Evolutionary conservation across 768 basidiomycete genomes (phyloP), one percentile per base, ranked within the genome.

Genomic region (Dioszegia hungarica): DNA sequence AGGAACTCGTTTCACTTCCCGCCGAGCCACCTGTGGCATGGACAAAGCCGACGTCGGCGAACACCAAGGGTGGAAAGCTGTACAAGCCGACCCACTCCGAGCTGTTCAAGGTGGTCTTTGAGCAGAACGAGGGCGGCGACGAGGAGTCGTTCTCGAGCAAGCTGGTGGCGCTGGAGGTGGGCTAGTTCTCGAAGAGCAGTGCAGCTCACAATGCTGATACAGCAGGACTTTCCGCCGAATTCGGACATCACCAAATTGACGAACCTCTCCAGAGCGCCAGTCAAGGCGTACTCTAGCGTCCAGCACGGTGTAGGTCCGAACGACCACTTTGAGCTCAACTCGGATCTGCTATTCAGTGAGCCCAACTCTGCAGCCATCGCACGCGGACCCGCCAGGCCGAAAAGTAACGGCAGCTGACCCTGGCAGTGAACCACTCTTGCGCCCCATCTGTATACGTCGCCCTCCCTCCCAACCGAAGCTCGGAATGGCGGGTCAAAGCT

Each of bases 271-370:
- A 22, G 56, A 9, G 75, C 71, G 22, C 60, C 65, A 3, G 65
- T 59, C n/a, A 81, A 81, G 61, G 77, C 80, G 0, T 84, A 83
- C 61, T 80, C 78, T 1, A 80, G 81, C 25, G 78, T 85, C 2
- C 84, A 85, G 68, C 83, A 79, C 57, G 82, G 82, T 5, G 63
- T 62, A 5, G 78, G 78, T 8, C 51, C 72, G 0, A 64, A 79
- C 5, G 81, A 84, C 54, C 82, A 85, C 66, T 70, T 83, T 54
- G 80, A 83, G 56, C 74, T 85, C 17, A 82, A 84, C 70, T 82
- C 82, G 41, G 85, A 86, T 70, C 75, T 86, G 24, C 69, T 82
- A 2, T 85, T 83, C 69, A 79, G 84, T 82, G 68, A 66, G 80
- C 74, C 37, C 10, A 31, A 27, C 43, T 19, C 36, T 19, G n/a